phyloP scores from a whole-genome alignment of 1,284 basidiomycete species.

The Porogramme epimiltina region DNA sequence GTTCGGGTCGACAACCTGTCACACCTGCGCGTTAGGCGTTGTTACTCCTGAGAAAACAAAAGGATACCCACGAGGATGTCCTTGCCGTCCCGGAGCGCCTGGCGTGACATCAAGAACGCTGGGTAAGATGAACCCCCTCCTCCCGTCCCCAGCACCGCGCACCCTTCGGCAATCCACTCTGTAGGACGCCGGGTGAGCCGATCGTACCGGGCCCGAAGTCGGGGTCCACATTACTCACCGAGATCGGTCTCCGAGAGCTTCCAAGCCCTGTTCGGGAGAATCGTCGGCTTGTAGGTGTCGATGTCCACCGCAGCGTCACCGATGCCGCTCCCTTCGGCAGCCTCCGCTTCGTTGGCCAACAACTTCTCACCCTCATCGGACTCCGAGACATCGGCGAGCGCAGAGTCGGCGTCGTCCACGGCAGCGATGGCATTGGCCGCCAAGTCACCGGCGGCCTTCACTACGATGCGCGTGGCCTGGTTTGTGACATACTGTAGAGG shows the following conservation, averaged over 20 bases:
- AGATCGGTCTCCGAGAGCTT: constrained; percentile 37
- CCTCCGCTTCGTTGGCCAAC: constrained; percentile 4
- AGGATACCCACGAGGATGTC: constrained; percentile 42
- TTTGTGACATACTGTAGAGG: constrained; percentile 50
- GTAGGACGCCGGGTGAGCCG: constrained; percentile 9
- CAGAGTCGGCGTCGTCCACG: constrained; percentile 4
- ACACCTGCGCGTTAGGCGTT: background rate
- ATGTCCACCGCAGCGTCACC: constrained; percentile 23
- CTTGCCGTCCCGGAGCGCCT: constrained; percentile 48
- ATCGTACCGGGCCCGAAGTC: too few species aligned
- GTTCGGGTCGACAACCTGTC: constrained; percentile 30
- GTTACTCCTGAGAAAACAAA: too few species aligned
- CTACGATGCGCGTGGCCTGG: constrained; percentile 49
- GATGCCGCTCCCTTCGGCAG: background rate
- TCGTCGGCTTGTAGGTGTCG: constrained; percentile 32
- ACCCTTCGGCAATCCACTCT: constrained; percentile 57
- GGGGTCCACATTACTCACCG: too few species aligned
- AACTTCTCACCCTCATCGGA: constrained; percentile 13
- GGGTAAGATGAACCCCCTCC: constrained; percentile 57
- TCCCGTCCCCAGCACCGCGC: constrained; percentile 54
- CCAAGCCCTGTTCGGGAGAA: constrained; percentile 34
- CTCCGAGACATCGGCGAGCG: constrained; percentile 5
- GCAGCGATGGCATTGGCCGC: constrained; percentile 21
- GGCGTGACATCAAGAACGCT: constrained; percentile 46
- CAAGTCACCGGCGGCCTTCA: constrained; percentile 48